These are phyloP conservation scores for Trypanosoma vivax DNA, from an alignment of 208 protist species.

Conservation along the genomic window DNA sequence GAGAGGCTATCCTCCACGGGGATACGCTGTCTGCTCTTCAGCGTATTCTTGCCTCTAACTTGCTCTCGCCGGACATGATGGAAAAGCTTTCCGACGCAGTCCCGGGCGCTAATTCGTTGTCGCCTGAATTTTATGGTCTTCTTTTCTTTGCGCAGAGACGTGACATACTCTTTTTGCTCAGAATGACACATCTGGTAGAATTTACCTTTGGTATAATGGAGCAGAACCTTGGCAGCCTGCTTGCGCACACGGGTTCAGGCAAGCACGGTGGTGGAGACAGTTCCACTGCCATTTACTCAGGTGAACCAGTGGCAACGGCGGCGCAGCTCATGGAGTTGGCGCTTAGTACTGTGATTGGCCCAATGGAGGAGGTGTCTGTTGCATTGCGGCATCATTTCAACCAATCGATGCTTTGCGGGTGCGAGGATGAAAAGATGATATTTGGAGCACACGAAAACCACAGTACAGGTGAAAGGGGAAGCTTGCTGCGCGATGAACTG, in stretches of 20 bases:
- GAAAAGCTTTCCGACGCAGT: conserved; percentile 9
- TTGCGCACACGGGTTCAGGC: neutral
- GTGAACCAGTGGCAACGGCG: neutral
- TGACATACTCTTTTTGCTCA: conserved; percentile 36
- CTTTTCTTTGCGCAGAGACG: conserved; percentile 28
- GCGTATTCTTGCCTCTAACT: conserved; percentile 7
- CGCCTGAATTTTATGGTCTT: conserved; percentile 20
- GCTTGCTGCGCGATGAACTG: conserved; percentile 17
- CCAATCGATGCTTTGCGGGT: neutral
- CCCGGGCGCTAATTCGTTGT: conserved; percentile 2
- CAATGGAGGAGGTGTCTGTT: conserved; percentile 7
- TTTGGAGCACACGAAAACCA: conserved; percentile 10
- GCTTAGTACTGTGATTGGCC: conserved; percentile 9
- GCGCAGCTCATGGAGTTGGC: conserved; percentile 17
- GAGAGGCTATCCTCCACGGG: conserved; percentile 15
- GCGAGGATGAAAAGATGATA: conserved; percentile 3
- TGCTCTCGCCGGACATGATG: conserved; percentile 14
- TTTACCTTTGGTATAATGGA: conserved; percentile 12
- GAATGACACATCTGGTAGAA: conserved; percentile 27
- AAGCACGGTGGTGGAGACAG: neutral
- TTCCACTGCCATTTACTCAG: too few relatives aligned
- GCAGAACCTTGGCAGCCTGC: conserved; percentile 2
- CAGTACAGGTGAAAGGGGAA: neutral
- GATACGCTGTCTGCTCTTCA: conserved; percentile 12
- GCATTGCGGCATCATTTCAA: conserved; percentile 8